Percentiles rank a stretch among this genome's conserved stretches.
Evolutionary conservation across 345 rosid genomes (phyloP).

Genomic region (Geranium brycei): DNA sequence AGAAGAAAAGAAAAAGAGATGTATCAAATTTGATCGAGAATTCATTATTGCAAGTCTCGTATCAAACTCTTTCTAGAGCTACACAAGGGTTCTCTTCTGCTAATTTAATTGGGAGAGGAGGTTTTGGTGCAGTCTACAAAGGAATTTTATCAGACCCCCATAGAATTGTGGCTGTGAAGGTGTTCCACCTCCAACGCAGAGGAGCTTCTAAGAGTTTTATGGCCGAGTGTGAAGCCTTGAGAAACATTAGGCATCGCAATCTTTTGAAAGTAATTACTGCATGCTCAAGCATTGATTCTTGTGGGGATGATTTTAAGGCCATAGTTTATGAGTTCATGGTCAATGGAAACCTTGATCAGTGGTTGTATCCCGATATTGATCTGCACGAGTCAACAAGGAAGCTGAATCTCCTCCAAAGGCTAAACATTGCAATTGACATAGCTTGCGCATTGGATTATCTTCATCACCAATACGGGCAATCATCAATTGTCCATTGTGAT

Average conservation of each 20-base stretch:
- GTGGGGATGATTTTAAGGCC: constrained; percentile 22
- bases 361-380: constrained; percentile 4
- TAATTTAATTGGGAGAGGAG: constrained; percentile 18
- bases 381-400: too few species aligned
- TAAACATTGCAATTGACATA: constrained; percentile 9
- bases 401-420: constrained; percentile 14
- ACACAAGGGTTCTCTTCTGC: constrained; percentile 17
- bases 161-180: constrained; percentile 20
- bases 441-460: constrained; percentile 15
- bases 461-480: constrained; percentile 8
- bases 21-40: neutral
- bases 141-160: constrained; percentile 12
- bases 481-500: constrained; percentile 13
- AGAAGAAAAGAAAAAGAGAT: neutral
- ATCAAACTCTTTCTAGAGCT: constrained; percentile 6
- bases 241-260: constrained; percentile 25
- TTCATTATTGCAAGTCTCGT: neutral
- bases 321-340: constrained; percentile 13
- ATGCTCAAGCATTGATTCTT: constrained; percentile 20
- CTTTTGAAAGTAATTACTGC: constrained; percentile 25
- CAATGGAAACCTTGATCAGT: constrained; percentile 13
- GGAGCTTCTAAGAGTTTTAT: constrained; percentile 35
- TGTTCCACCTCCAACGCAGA: constrained; percentile 21
- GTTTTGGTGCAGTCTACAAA: constrained; percentile 15
- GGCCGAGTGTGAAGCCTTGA: constrained; percentile 34